phyloP scores from a whole-genome alignment of 73 alveolate genomes.

The Symbiodinium natans region DNA sequence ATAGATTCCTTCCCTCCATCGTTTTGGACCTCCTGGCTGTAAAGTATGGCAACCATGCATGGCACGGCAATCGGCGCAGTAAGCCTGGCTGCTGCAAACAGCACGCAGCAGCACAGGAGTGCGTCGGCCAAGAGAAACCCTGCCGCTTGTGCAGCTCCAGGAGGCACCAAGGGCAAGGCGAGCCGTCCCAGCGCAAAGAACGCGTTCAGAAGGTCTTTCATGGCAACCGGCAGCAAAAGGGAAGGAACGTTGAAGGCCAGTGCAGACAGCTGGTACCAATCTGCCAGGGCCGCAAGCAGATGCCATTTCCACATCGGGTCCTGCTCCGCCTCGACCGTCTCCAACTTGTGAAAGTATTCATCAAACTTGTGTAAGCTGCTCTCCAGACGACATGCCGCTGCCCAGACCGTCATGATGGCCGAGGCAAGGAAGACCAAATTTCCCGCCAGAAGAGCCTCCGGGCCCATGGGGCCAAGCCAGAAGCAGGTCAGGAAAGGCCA shows the following conservation, averaged over 20 bases:
- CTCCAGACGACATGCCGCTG: background rate
- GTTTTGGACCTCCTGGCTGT: too few relatives aligned
- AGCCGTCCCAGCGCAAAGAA: background rate
- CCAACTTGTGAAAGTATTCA: background rate
- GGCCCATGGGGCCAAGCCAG: slow-evolving; percentile 1
- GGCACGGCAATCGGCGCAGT: background rate
- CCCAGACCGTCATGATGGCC: background rate
- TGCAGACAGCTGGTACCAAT: slow-evolving; percentile 4
- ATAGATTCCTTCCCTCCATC: background rate
- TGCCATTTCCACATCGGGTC: background rate
- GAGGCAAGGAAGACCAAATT: too few relatives aligned
- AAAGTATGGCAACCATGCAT: background rate
- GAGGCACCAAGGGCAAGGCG: background rate
- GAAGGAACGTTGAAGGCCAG: background rate
- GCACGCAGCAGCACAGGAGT: background rate
- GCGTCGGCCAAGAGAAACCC: background rate
- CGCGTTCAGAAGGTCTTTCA: background rate
- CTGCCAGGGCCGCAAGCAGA: background rate
- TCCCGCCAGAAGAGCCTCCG: background rate
- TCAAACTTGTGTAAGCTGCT: background rate
- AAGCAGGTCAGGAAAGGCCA: background rate
- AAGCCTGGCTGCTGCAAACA: background rate
- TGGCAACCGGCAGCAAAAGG: background rate
- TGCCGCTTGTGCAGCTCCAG: background rate
- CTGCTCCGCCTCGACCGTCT: background rate